Conservation (phyloP, 2,329 filamentous ascomycete species). For the Cryphonectria nitschkei region DNA sequence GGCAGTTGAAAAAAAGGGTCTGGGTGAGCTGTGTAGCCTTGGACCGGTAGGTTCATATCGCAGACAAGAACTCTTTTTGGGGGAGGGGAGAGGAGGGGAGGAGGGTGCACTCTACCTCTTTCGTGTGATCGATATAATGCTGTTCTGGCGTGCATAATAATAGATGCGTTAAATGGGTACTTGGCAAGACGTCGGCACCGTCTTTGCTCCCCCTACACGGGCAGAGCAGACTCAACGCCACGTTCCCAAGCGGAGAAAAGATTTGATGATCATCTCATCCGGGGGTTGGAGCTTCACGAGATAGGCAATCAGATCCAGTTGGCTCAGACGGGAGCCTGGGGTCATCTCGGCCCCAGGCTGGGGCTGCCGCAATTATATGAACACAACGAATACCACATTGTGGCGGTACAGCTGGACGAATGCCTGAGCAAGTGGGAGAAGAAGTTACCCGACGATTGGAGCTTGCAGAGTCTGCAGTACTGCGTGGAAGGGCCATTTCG, state of each 20-base stretch:
- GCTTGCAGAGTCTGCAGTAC: not conserved
- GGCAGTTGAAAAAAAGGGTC: not conserved
- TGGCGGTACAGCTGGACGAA: constrained; percentile 10
- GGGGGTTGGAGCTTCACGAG: constrained; percentile 42
- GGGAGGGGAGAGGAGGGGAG: no score
- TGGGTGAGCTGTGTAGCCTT: constrained; percentile 18
- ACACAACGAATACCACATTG: constrained; percentile 1
- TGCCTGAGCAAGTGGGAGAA: constrained; percentile 11
- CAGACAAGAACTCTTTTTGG: not conserved
- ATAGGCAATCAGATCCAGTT: constrained; percentile 35
- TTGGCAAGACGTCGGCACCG: not conserved
- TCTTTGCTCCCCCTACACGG: constrained; percentile 2
- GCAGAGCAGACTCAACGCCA: not conserved
- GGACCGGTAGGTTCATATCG: constrained; percentile 2
- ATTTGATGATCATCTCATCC: not conserved
- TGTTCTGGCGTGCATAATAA: not conserved
- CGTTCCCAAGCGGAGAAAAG: not conserved
- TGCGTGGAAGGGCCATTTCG: not conserved
- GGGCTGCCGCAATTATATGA: not conserved
- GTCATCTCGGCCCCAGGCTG: constrained; percentile 7
- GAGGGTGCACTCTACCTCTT: not conserved
- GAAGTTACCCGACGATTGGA: not conserved
- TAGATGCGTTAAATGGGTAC: not conserved
- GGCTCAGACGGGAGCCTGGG: constrained; percentile 7
- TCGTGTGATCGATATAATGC: not conserved